Evolutionary conservation across 495 filamentous ascomycete species (phyloP).

Genomic region (Tuber calosporum): DNA sequence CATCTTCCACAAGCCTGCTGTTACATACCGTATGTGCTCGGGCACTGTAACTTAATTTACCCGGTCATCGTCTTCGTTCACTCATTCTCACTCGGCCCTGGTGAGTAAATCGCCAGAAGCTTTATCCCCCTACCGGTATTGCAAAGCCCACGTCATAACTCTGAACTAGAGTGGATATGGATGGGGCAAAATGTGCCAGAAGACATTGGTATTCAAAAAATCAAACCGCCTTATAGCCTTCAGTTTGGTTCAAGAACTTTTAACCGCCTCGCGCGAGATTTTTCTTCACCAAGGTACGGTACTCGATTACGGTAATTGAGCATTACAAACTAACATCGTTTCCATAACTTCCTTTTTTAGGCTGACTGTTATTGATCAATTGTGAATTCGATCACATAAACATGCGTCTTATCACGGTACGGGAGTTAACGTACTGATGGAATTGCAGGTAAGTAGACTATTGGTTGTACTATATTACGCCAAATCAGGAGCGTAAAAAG

Average conservation of each 20-base stretch:
- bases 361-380: neutral
- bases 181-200: neutral
- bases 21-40: too few species aligned
- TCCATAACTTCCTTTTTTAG: neutral
- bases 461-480: neutral
- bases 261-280: neutral
- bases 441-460: neutral
- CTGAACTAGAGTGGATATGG: neutral
- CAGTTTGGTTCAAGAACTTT: neutral
- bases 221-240: neutral
- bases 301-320: neutral
- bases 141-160: neutral
- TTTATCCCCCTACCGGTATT: neutral
- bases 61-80: neutral
- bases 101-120: neutral
- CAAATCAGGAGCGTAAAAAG: neutral
- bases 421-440: neutral
- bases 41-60: neutral
- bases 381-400: neutral
- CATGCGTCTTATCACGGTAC: neutral
- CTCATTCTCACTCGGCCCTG: neutral
- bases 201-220: neutral
- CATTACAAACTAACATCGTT: neutral
- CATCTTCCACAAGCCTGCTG: neutral
- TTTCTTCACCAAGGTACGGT: neutral